Evolutionary conservation across 495 filamentous ascomycete genomes (phyloP).

Genomic region (Podospora comata): DNA sequence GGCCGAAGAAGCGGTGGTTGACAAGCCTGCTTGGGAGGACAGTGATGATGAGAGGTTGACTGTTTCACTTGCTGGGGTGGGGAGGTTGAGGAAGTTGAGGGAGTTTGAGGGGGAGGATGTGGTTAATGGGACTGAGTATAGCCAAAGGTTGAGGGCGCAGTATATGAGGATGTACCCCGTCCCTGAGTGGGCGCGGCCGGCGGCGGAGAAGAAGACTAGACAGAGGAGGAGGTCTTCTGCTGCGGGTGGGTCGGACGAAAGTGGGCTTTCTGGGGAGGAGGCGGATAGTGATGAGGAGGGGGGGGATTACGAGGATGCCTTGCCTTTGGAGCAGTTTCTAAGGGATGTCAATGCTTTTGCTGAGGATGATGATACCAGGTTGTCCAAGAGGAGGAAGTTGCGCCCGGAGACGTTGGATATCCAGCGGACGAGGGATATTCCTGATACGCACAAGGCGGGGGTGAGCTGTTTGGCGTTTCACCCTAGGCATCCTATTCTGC

Average conservation of each 20-base stretch:
- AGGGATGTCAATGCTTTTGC: constrained; percentile 59
- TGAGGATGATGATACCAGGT: constrained; percentile 27
- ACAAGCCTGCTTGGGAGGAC: constrained; percentile 77
- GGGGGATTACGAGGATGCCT: constrained; percentile 58
- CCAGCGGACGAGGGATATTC: constrained; percentile 54
- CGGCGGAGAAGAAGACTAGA: constrained; percentile 53
- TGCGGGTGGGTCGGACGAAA: constrained; percentile 44
- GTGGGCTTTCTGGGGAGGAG: constrained; percentile 53
- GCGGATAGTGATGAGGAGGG: constrained; percentile 57
- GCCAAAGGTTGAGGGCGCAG: constrained; percentile 66
- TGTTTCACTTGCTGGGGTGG: constrained; percentile 72
- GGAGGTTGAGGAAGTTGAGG: constrained; percentile 75
- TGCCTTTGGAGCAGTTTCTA: constrained; percentile 77
- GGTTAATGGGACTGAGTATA: constrained; percentile 81
- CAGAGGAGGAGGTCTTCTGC: constrained; percentile 38
- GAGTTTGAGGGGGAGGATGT: constrained; percentile 77
- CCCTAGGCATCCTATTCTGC: constrained; percentile 77
- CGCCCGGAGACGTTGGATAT: constrained; percentile 87
- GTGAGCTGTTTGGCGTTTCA: constrained; percentile 86
- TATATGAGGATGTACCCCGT: constrained; percentile 75
- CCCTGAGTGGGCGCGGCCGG: constrained; percentile 69
- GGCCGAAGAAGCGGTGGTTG: constrained; percentile 35
- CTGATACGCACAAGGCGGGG: constrained; percentile 59
- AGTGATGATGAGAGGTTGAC: constrained; percentile 89
- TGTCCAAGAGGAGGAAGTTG: constrained; percentile 58